Evolutionary conservation across 257 asterid genomes (phyloP).

Genomic region (Perilla frutescens): DNA sequence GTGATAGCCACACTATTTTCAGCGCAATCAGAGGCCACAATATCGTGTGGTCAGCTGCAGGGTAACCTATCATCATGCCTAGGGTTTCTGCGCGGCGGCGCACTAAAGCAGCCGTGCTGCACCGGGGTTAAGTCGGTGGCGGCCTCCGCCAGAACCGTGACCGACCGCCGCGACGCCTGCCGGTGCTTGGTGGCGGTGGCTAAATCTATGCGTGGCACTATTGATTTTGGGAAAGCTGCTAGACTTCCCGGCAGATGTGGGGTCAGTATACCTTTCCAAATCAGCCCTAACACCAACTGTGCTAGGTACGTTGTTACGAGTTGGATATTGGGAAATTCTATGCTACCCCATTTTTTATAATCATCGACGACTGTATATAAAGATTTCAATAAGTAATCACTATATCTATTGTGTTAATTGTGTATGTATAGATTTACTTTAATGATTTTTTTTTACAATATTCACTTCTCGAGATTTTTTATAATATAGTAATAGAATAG

Average conservation of each 20-base stretch:
- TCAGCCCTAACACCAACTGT: constrained; percentile 40
- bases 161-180: constrained; percentile 40
- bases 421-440: no score
- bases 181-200: constrained; percentile 41
- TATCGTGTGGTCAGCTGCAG: constrained; percentile 32
- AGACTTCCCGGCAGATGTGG: constrained; percentile 39
- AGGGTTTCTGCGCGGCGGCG: constrained; percentile 35
- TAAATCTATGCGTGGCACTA: neutral
- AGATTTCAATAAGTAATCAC: no score
- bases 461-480: no score
- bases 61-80: constrained; percentile 30
- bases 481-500: no score
- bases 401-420: no score
- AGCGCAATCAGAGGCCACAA: constrained; percentile 15
- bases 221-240: constrained; percentile 37
- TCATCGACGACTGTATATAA: no score
- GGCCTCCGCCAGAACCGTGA: constrained; percentile 14
- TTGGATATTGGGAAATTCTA: no score
- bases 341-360: no score
- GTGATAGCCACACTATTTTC: constrained; percentile 17
- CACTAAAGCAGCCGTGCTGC: constrained; percentile 35
- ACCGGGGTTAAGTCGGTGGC: constrained; percentile 36
- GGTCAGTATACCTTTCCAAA: constrained; percentile 33
- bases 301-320: constrained; percentile 11
- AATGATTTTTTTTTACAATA: no score